phyloP scores from a whole-genome alignment of 805 yeast species.

The Nakazawaea siamensis region DNA sequence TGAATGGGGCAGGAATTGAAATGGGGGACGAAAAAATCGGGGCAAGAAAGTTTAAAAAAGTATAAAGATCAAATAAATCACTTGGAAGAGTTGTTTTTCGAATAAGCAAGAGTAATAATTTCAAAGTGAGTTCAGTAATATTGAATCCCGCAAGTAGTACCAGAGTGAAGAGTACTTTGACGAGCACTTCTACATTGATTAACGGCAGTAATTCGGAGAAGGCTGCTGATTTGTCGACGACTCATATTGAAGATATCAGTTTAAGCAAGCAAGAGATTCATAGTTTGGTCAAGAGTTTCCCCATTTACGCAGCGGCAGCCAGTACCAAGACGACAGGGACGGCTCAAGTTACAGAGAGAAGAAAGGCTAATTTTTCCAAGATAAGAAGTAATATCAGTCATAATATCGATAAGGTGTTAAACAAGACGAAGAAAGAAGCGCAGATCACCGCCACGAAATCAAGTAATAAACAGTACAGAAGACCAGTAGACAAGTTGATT shows the following conservation, averaged over 20 bases:
- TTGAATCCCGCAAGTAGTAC: neutral
- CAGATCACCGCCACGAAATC: neutral
- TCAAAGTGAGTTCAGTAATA: neutral
- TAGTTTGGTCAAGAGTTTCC: slow-evolving; percentile 3
- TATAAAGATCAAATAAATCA: too few species aligned
- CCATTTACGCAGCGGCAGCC: slow-evolving; percentile 3
- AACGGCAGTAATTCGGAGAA: too few species aligned
- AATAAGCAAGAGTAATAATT: too few species aligned
- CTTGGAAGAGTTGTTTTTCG: too few species aligned
- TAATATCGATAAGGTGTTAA: slow-evolving; percentile 8
- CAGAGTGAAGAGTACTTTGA: neutral
- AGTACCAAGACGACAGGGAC: neutral
- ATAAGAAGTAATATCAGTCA: slow-evolving; percentile 6
- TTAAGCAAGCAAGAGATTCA: slow-evolving; percentile 5
- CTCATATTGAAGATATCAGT: slow-evolving; percentile 3
- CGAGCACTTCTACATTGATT: too few species aligned
- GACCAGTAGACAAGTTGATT: slow-evolving; percentile 7
- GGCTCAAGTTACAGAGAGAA: neutral
- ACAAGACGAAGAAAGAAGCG: neutral
- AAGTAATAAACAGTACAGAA: neutral
- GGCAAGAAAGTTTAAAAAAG: neutral
- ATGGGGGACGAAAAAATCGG: neutral
- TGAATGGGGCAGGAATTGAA: too few species aligned
- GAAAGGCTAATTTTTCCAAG: neutral
- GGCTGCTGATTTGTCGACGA: neutral